phyloP scores from a whole-genome alignment of 768 basidiomycete genomes.

The Leccinellum luteum region DNA sequence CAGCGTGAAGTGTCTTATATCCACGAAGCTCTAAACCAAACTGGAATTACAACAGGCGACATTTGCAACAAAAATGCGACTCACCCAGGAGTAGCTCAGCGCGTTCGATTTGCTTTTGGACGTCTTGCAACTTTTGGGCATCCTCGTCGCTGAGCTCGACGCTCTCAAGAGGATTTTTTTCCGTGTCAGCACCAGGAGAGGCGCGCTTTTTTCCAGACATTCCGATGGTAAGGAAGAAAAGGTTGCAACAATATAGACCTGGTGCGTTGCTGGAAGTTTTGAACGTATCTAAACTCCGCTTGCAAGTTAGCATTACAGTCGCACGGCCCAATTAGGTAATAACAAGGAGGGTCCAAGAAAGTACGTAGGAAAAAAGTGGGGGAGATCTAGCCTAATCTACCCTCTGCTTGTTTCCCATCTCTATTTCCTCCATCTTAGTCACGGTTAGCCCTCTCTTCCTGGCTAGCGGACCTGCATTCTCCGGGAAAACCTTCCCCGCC shows the following conservation, averaged over 20 bases:
- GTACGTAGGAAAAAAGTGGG: background rate
- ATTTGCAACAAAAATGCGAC: conserved; percentile 24
- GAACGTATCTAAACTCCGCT: conserved; percentile 32
- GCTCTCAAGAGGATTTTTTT: conserved; percentile 63
- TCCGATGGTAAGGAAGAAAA: conserved; percentile 4
- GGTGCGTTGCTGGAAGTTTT: conserved; percentile 15
- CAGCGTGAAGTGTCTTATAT: conserved; percentile 53
- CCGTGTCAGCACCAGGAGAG: conserved; percentile 75
- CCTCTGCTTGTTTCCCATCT: conserved; percentile 80
- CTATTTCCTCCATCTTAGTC: conserved; percentile 62
- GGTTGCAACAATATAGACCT: conserved; percentile 6
- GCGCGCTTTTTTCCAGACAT: conserved; percentile 65
- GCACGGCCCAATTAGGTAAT: conserved; percentile 8
- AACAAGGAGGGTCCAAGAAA: background rate
- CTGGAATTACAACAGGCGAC: conserved; percentile 8
- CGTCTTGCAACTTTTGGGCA: conserved; percentile 60
- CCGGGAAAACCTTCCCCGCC: conserved; percentile 37
- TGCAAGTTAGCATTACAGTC: conserved; percentile 4
- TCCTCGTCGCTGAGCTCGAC: conserved; percentile 73
- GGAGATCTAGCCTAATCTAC: conserved; percentile 47
- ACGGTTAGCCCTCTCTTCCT: conserved; percentile 35
- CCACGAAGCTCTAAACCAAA: conserved; percentile 57
- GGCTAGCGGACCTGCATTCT: conserved; percentile 36
- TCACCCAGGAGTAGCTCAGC: conserved; percentile 71
- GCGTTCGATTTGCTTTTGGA: conserved; percentile 69